Conservation (phyloP, 2,329 filamentous ascomycete genomes). For the Diaporthe capsici region DNA sequence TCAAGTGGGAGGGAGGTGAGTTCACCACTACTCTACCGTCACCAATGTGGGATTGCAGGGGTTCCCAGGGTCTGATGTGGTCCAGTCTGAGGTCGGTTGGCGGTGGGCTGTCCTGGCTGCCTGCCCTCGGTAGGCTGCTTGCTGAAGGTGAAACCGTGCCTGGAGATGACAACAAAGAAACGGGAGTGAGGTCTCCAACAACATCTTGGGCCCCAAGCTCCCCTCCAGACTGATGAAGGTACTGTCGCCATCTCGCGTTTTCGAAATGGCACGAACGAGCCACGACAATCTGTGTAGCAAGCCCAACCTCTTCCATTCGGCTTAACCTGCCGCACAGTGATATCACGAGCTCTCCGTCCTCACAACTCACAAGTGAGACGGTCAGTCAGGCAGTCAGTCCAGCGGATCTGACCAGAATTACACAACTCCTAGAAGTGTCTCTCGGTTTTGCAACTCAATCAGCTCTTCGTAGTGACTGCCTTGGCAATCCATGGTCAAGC, state of each 20-base stretch:
- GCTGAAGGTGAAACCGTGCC: slow-evolving; percentile 10
- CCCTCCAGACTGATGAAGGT: neutral
- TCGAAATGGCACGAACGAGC: neutral
- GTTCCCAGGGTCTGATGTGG: neutral
- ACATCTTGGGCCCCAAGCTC: neutral
- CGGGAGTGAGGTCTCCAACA: neutral
- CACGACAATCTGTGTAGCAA: no score
- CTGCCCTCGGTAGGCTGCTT: neutral
- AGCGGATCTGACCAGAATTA: neutral
- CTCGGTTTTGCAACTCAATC: neutral
- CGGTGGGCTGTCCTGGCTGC: neutral
- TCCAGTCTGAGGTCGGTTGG: neutral
- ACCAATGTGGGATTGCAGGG: slow-evolving; percentile 3
- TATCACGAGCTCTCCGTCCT: neutral
- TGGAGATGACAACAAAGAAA: neutral
- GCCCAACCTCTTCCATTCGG: neutral
- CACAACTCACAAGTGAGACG: neutral
- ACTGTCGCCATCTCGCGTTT: neutral
- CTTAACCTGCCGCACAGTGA: no score
- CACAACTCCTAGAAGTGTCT: neutral
- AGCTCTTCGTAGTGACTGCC: neutral
- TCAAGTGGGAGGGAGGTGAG: slow-evolving; percentile 41
- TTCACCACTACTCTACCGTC: slow-evolving; percentile 42
- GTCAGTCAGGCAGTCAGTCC: neutral
- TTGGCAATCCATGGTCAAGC: neutral